Percentiles rank a stretch among this genome's conserved stretches.
Evolutionary conservation across 768 basidiomycete genomes (phyloP).

Genomic region (Terana coerulea): DNA sequence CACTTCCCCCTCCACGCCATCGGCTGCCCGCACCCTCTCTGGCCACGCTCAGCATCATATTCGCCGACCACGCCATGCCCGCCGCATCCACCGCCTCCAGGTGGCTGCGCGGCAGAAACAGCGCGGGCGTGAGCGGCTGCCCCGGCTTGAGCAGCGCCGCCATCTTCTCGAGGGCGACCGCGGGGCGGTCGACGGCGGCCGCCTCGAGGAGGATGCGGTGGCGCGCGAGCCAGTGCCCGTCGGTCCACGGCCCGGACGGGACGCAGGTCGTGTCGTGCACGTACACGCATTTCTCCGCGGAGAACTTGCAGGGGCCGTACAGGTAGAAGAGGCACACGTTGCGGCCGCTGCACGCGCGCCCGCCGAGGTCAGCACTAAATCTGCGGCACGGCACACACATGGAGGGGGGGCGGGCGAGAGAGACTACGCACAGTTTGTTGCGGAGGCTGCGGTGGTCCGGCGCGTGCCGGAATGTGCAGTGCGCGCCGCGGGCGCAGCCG

Average conservation of each 20-base stretch:
- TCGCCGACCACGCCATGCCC: neutral
- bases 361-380: neutral
- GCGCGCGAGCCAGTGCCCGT: neutral
- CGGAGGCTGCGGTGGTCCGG: slow-evolving; percentile 53
- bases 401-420: no score
- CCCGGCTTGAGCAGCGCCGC: neutral
- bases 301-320: slow-evolving; percentile 37
- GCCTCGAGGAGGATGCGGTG: slow-evolving; percentile 3
- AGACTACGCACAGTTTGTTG: slow-evolving; percentile 44
- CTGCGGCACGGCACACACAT: neutral
- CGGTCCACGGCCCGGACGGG: slow-evolving; percentile 38
- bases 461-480: slow-evolving; percentile 48
- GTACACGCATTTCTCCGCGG: slow-evolving; percentile 39
- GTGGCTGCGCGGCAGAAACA: no score
- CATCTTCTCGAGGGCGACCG: neutral
- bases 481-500: slow-evolving; percentile 39
- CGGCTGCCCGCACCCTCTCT: neutral
- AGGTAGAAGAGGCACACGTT: slow-evolving; percentile 47
- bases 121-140: neutral
- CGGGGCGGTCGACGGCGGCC: neutral
- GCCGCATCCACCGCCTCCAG: neutral
- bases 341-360: slow-evolving; percentile 40
- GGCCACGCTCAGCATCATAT: neutral
- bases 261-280: slow-evolving; percentile 45
- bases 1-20: neutral